These are phyloP conservation scores for Exophiala viscosa DNA, from an alignment of 2,329 filamentous ascomycete genomes.

Conservation along the genomic window DNA sequence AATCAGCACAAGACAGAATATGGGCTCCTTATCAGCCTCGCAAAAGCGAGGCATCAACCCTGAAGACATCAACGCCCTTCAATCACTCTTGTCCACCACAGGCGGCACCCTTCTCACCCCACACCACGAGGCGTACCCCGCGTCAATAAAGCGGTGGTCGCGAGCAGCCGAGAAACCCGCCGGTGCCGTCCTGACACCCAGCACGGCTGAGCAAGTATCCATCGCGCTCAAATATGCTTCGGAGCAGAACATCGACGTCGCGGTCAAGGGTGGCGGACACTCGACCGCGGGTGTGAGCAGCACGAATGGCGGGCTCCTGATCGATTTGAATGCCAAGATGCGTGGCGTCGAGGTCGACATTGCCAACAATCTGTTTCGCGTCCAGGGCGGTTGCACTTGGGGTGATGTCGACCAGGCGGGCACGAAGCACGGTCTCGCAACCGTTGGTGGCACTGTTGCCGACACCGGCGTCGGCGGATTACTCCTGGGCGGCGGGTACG, in stretches of 20 bases:
- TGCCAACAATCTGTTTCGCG: slow-evolving; percentile 44
- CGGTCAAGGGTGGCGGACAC: slow-evolving; percentile 56
- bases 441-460: slow-evolving; percentile 60
- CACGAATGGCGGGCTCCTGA: slow-evolving; percentile 51
- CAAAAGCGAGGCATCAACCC: slow-evolving; percentile 14
- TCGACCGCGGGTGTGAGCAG: slow-evolving; percentile 52
- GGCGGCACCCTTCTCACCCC: slow-evolving; percentile 34
- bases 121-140: slow-evolving; percentile 34
- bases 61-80: slow-evolving; percentile 21
- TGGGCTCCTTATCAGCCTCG: slow-evolving; percentile 19
- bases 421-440: slow-evolving; percentile 51
- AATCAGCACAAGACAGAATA: not conserved
- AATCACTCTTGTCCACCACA: slow-evolving; percentile 14
- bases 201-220: slow-evolving; percentile 40
- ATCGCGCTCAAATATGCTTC: slow-evolving; percentile 45
- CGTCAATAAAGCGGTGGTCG: slow-evolving; percentile 40
- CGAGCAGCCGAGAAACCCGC: slow-evolving; percentile 38
- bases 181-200: slow-evolving; percentile 46
- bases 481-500: slow-evolving; percentile 57
- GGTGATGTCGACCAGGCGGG: slow-evolving; percentile 53
- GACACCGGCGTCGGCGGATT: slow-evolving; percentile 61
- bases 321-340: slow-evolving; percentile 52
- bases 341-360: slow-evolving; percentile 48
- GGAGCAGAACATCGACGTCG: slow-evolving; percentile 47
- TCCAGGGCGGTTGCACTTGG: slow-evolving; percentile 54